Base-by-base conservation (phyloP, 352 stramenopile species). In the Pythium brachiatum region DNA sequence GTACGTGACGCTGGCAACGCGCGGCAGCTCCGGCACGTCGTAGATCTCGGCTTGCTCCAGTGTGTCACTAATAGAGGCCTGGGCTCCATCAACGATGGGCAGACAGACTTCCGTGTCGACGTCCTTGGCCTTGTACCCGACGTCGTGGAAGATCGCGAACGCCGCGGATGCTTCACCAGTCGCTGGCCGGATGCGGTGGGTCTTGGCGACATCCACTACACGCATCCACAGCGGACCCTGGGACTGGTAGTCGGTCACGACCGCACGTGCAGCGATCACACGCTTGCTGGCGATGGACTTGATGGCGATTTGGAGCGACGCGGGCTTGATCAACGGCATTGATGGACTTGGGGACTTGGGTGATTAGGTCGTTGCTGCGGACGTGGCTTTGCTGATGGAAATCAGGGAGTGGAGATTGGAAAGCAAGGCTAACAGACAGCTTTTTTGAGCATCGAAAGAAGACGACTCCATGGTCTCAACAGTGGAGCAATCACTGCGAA, bases 91-190 rank as follows among this genome's bases (percentile, higher is more conserved):
- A 1, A 39, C 36, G 16, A 84, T 73, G 16, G 71, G 78, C 5
- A 83, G 38, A 60, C 78, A 87, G 0, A 78, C 74, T 32, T 84
- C 74, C 48, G 76, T 55, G 58, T 87, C 75, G 26, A 65, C 58
- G 26, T 29, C 15, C 11, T 26, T 65, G 48, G 21, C 58, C 51
- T 26, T 54, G 36, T 16, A 52, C 18, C 58, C 58, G 21, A 58
- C 27, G 29, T 60, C 50, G 38, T 59, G 47, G 51, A 59, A 46
- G 26, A 59, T 26, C 3, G 58, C 58, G 27, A 65, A 53, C 26
- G 50, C 50, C n/a, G 39, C 26, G 4, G 50, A 25, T 25, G 38
- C 58, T 2, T 32, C 15, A 9, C 18, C 38, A 23, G 13, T 46
- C 15, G 41, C 7, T 27, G 29, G 38, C 9, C 20, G 32, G 41